A percentile compares a stretch with the other conserved stretches of the same genome.
Conservation (phyloP, 2,329 filamentous ascomycete genomes). For the Drechslerella coelobrocha region DNA sequence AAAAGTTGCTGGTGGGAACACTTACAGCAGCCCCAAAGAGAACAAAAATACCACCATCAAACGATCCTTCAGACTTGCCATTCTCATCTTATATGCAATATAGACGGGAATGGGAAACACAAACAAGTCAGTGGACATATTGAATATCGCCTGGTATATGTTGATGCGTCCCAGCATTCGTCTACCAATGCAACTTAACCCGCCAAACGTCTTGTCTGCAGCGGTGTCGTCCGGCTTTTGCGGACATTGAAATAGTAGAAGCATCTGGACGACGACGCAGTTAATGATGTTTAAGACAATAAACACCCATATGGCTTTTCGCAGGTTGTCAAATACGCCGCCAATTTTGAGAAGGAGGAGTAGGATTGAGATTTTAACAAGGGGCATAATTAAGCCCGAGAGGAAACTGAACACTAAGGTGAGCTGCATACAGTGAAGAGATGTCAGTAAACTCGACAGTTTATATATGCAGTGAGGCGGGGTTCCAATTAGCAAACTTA, state of each 20-base stretch:
- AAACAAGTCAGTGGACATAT: conserved; percentile 45
- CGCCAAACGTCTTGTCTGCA: conserved; percentile 37
- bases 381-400: conserved; percentile 47
- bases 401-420: conserved; percentile 46
- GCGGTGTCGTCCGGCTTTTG: conserved; percentile 48
- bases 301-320: conserved; percentile 48
- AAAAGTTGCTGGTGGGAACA: neutral
- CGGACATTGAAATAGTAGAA: conserved; percentile 41
- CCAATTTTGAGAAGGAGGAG: conserved; percentile 48
- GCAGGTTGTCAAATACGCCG: conserved; percentile 43
- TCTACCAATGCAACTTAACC: conserved; percentile 32
- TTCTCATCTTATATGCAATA: conserved; percentile 48
- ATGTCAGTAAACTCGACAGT: neutral
- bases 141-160: conserved; percentile 47
- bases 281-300: conserved; percentile 40
- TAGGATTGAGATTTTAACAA: conserved; percentile 47
- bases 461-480: neutral
- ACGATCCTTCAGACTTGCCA: conserved; percentile 48
- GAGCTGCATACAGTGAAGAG: conserved; percentile 15
- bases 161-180: conserved; percentile 46
- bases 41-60: conserved; percentile 49
- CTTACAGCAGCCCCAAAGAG: conserved; percentile 46
- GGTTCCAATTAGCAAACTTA: conserved; percentile 1
- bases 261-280: conserved; percentile 45
- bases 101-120: conserved; percentile 47